These are phyloP conservation scores for Paramecium pentaurelia DNA, from an alignment of 73 alveolate species.

Conservation along the genomic window DNA sequence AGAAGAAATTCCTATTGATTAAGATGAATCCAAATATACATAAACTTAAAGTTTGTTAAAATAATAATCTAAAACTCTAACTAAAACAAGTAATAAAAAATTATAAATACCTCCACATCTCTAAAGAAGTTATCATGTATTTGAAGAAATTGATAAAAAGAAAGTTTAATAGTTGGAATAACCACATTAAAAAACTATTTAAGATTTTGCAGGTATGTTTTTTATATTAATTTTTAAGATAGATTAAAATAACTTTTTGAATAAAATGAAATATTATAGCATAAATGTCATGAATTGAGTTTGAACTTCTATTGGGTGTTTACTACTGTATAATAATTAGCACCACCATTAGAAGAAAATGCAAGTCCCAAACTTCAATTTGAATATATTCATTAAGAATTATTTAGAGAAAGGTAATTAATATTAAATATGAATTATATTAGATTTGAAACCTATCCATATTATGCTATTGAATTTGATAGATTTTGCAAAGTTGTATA, in stretches of 20 bases:
- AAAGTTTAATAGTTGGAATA: background rate
- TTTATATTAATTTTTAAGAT: background rate
- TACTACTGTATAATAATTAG: conserved; percentile 46
- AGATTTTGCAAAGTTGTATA: conserved; percentile 16
- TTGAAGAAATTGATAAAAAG: conserved; percentile 36
- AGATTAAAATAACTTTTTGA: background rate
- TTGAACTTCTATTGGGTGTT: conserved; percentile 48
- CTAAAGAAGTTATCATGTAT: background rate
- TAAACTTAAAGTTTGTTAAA: background rate
- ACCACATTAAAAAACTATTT: background rate
- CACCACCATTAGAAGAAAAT: conserved; percentile 62
- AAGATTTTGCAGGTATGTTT: background rate
- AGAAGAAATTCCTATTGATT: conserved; percentile 18
- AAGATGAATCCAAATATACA: background rate
- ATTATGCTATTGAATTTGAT: conserved; percentile 36
- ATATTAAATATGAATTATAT: background rate
- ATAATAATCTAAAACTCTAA: background rate
- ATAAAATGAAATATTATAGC: background rate
- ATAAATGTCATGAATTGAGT: conserved; percentile 43
- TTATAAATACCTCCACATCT: background rate
- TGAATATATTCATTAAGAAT: conserved; percentile 32
- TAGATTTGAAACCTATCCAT: conserved; percentile 27
- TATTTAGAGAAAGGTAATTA: background rate
- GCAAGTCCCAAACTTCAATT: conserved; percentile 44
- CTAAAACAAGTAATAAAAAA: background rate